Conservation (phyloP, 2,329 filamentous ascomycete genomes). For the Claviceps pazoutovae region DNA sequence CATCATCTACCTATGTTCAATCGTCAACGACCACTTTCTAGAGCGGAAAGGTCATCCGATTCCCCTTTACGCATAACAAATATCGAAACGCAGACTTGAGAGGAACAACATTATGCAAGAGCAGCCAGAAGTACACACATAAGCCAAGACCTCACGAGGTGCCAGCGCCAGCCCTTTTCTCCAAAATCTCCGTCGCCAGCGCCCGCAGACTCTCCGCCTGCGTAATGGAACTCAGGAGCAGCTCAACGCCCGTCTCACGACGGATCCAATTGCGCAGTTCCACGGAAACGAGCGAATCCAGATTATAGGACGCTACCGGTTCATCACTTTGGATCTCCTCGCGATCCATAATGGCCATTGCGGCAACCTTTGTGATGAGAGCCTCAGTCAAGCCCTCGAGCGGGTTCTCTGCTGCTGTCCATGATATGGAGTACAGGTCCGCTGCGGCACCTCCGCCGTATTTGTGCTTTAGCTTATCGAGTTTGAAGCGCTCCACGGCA, state of each 20-base stretch:
- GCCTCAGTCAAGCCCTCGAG: constrained; percentile 4
- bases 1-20: too few species aligned
- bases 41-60: too few species aligned
- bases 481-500: not conserved
- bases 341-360: constrained; percentile 6
- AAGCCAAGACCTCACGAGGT: not conserved
- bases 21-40: too few species aligned
- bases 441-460: not conserved
- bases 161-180: constrained; percentile 5
- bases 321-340: constrained; percentile 14
- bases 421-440: not conserved
- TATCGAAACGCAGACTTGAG: too few species aligned
- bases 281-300: constrained; percentile 29
- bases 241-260: constrained; percentile 19
- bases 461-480: not conserved
- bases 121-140: too few species aligned
- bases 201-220: constrained; percentile 2
- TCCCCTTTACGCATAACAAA: too few species aligned
- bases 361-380: constrained; percentile 4
- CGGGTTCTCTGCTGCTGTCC: constrained; percentile 2
- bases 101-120: too few species aligned
- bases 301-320: constrained; percentile 21
- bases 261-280: constrained; percentile 26
- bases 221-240: constrained; percentile 10
- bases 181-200: constrained; percentile 2